Evolutionary conservation across 2,329 filamentous ascomycete genomes (phyloP), one percentile per base, ranked within the genome.

Genomic region (Aureobasidium sp.): DNA sequence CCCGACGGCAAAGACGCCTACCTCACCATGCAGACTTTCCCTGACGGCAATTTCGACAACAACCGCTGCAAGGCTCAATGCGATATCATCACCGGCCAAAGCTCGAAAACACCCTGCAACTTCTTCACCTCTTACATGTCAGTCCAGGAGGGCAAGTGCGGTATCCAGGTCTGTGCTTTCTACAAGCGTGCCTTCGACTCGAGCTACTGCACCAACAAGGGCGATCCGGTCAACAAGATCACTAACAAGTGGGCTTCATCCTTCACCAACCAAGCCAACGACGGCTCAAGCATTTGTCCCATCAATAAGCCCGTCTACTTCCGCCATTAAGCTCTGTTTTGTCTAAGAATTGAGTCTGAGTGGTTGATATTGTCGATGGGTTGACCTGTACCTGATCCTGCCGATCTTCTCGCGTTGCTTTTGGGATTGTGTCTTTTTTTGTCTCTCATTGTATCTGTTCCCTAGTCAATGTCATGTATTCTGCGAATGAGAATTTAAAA

Each of bases 111-210:
- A 1, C 36, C 63, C 20, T 65, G 64, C 64, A 63, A 62, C 51
- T 65, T 49, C 69, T 73, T 76, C 65, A 73, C 72, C 31, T 67
- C 70, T 0, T 76, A 72, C 61, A 65, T 75, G 52, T 59, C 73
- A 15, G 66, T 69, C 49, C 68, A 68, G 65, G 73, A 76, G 61
- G 70, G 71, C 8, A 47, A 64, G 22, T 66, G 70, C 2, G 63
- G 71, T 42, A 70, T 73, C 15, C 72, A 72, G 39, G 71, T 72
- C 53, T 76, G 74, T 63, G 66, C 70, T 36, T 56, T 76, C 41
- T 76, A 74, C 66, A 25, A 58, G 55, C 31, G 61, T 7, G 44
- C 49, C 22, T 62, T n/a, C 11, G 48, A 37, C 20, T 3, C 12
- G n/a, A 34, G 20, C 7, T 52, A 52, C 48, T 52, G 48, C 34